Percentiles rank a stretch among this genome's conserved stretches.
phyloP scores from a whole-genome alignment of 2,329 filamentous ascomycete species.

The Penicillium brevicompactum region DNA sequence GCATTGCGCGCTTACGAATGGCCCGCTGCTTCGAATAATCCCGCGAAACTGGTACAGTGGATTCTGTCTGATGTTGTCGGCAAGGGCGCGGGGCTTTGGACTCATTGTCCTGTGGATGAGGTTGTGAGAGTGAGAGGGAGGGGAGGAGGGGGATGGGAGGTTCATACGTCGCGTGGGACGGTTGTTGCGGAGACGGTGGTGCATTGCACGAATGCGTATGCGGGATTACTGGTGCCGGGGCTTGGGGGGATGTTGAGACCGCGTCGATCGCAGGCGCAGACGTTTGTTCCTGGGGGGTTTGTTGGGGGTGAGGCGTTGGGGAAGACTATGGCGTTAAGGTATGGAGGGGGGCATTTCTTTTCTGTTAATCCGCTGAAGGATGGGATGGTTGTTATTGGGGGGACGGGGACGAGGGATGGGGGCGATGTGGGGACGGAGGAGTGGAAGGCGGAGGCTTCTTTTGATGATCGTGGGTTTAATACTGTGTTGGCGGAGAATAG shows the following conservation, averaged over 20 bases:
- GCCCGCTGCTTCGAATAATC: constrained; percentile 8
- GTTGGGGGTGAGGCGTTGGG: neutral
- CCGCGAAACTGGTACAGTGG: constrained; percentile 11
- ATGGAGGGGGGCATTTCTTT: constrained; percentile 6
- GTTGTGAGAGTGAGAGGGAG: neutral
- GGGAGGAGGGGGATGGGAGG: neutral
- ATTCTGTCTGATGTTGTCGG: constrained; percentile 8
- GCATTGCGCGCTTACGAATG: constrained; percentile 6
- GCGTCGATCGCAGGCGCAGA: constrained; percentile 8
- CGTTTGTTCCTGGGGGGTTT: constrained; percentile 3
- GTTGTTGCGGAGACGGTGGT: constrained; percentile 1
- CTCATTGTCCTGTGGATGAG: constrained; percentile 5
- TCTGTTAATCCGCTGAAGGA: constrained; percentile 6
- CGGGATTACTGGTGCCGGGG: constrained; percentile 2
- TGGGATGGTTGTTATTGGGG: constrained; percentile 6
- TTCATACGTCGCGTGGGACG: constrained; percentile 3
- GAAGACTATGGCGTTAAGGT: constrained; percentile 9
- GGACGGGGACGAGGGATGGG: constrained; percentile 2
- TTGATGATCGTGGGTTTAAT: neutral
- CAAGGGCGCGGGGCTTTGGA: constrained; percentile 9
- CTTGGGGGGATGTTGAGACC: neutral
- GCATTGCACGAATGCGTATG: constrained; percentile 11
- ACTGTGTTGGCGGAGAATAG: too few species aligned
- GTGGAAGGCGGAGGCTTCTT: neutral
- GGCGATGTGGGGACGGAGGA: neutral